Evolutionary conservation across 2,329 filamentous ascomycete species (phyloP).

Genomic region (Mycogone perniciosa): DNA sequence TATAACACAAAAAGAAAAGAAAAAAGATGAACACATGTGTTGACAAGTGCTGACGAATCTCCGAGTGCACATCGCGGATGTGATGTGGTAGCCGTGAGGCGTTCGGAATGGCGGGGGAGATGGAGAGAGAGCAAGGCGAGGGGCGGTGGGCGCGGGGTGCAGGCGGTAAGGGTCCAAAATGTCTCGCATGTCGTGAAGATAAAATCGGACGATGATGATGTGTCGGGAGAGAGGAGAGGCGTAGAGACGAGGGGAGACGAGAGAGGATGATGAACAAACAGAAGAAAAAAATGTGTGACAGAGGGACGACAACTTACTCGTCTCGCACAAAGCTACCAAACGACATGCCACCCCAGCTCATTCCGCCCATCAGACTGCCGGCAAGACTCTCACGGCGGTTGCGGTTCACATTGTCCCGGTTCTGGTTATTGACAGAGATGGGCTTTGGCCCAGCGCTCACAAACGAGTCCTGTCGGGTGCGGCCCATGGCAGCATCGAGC

Average conservation of each 20-base stretch:
- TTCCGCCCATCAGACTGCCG: constrained; percentile 66
- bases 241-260: not conserved
- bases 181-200: not conserved
- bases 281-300: not conserved
- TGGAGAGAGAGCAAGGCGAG: not conserved
- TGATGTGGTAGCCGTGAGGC: constrained; percentile 1
- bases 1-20: not conserved
- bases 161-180: constrained; percentile 5
- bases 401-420: constrained; percentile 52
- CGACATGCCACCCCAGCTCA: constrained; percentile 96
- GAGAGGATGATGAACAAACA: not conserved
- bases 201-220: not conserved
- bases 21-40: not conserved
- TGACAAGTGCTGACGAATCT: not conserved
- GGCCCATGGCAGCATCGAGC: constrained; percentile 51
- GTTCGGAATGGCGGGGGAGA: not conserved
- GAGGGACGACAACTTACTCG: constrained; percentile 63
- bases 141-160: constrained; percentile 4
- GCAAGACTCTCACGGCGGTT: constrained; percentile 56
- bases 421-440: constrained; percentile 60
- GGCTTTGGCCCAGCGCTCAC: constrained; percentile 59
- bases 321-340: constrained; percentile 96
- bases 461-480: constrained; percentile 58
- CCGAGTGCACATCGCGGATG: not conserved
- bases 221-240: constrained; percentile 4